Conservation (phyloP, 2,329 filamentous ascomycete species). For the Salinomyces thailandicus region DNA sequence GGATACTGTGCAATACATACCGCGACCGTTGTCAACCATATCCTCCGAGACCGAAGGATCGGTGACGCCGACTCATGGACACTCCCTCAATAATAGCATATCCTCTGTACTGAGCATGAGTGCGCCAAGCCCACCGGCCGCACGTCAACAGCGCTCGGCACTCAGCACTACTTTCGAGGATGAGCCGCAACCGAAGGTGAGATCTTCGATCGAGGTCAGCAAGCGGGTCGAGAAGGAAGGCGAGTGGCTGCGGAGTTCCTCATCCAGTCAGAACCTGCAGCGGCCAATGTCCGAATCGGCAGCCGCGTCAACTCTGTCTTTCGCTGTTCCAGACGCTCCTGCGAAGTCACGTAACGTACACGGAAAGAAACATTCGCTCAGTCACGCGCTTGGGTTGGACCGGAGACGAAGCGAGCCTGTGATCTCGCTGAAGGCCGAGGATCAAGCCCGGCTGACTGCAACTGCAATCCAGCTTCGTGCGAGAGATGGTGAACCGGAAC, state of each 20-base stretch:
- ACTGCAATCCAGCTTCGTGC: too few relatives aligned
- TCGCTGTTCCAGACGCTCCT: conserved; percentile 6
- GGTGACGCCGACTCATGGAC: conserved; percentile 55
- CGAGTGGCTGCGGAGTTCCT: conserved; percentile 22
- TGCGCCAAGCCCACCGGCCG: conserved; percentile 36
- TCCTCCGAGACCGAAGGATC: conserved; percentile 79
- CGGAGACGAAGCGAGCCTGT: conserved; percentile 32
- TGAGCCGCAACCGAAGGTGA: conserved; percentile 50
- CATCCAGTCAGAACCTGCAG: conserved; percentile 10
- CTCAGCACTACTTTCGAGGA: conserved; percentile 33
- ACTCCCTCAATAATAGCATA: conserved; percentile 68
- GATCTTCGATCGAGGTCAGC: conserved; percentile 16
- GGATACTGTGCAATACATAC: conserved; percentile 73
- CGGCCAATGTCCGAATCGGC: conserved; percentile 15
- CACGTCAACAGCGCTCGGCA: conserved; percentile 31
- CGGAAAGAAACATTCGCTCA: conserved; percentile 54
- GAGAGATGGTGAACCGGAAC: too few relatives aligned
- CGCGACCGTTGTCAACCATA: conserved; percentile 69
- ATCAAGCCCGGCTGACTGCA: neutral
- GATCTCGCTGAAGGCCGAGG: conserved; percentile 14
- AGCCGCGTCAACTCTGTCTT: conserved; percentile 8
- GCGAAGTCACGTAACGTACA: conserved; percentile 20
- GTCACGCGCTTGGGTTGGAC: conserved; percentile 52
- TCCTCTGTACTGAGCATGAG: conserved; percentile 62
- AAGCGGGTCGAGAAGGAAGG: conserved; percentile 23